These are phyloP conservation scores for Apiotrichum sp. DNA, from an alignment of 1,284 basidiomycete species.

Conservation along the genomic window DNA sequence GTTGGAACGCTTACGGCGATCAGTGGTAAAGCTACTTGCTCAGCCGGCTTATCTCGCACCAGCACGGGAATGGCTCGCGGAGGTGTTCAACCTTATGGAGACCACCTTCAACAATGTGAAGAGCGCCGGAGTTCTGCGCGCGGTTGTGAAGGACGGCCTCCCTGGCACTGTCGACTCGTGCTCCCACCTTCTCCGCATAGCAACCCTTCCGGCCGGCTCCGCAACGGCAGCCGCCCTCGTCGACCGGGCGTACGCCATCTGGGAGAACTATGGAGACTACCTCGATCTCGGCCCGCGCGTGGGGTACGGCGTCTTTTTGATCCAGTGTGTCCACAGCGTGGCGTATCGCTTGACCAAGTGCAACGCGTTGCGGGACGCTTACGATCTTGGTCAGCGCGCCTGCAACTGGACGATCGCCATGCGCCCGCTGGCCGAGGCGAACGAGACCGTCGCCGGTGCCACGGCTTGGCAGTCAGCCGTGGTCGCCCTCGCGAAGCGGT, in stretches of 20 bases:
- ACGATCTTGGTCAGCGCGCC: conserved; percentile 27
- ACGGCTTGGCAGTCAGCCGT: not conserved
- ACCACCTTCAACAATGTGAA: not conserved
- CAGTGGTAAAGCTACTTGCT: conserved; percentile 17
- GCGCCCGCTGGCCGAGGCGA: conserved; percentile 2
- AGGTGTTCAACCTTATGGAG: conserved; percentile 4
- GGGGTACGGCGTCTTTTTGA: conserved; percentile 1
- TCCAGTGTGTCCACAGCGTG: conserved; percentile 14
- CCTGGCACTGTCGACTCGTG: conserved; percentile 10
- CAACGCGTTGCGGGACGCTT: conserved; percentile 12
- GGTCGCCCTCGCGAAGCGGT: conserved; percentile 50
- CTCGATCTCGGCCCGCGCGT: not conserved
- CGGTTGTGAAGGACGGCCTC: conserved; percentile 1
- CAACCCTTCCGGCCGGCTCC: conserved; percentile 1
- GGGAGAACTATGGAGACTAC: not conserved
- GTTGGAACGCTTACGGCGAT: conserved; percentile 21
- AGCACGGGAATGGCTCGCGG: conserved; percentile 13
- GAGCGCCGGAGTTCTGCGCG: not conserved
- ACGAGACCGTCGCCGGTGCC: not conserved
- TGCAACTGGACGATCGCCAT: conserved; percentile 23
- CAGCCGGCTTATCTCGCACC: not conserved
- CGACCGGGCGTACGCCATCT: conserved; percentile 2
- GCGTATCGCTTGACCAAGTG: conserved; percentile 33
- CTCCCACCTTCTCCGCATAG: conserved; percentile 5
- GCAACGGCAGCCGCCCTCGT: not conserved